phyloP scores from a whole-genome alignment of 2,329 filamentous ascomycete genomes.

The Capronia americana region DNA sequence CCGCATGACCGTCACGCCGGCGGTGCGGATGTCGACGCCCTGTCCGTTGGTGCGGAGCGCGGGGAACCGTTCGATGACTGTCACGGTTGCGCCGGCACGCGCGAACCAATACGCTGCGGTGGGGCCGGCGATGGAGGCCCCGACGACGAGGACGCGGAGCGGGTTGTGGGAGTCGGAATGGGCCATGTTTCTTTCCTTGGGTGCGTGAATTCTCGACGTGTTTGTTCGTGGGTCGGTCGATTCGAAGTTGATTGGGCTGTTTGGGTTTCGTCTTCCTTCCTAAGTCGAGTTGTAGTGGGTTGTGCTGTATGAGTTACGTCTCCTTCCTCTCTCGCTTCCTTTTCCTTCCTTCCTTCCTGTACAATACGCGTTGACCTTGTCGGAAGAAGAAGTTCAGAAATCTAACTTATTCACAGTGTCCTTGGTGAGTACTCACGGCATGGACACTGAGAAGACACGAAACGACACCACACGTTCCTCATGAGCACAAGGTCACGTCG shows the following conservation, averaged over 20 bases:
- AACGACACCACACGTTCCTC: neutral
- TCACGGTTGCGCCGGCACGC: constrained; percentile 47
- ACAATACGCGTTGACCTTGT: neutral
- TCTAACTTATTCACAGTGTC: neutral
- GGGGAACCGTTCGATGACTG: constrained; percentile 52
- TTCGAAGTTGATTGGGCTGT: too few species aligned
- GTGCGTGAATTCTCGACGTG: neutral
- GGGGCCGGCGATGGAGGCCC: constrained; percentile 50
- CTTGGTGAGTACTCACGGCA: neutral
- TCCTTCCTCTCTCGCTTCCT: neutral
- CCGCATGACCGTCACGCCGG: constrained; percentile 59
- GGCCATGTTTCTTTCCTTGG: constrained; percentile 25
- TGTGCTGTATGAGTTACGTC: neutral
- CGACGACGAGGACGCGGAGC: constrained; percentile 58
- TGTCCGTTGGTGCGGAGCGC: constrained; percentile 57
- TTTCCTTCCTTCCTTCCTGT: neutral
- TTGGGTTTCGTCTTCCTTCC: too few species aligned
- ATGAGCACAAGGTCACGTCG: neutral
- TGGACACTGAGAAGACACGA: neutral
- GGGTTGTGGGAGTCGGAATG: too few species aligned
- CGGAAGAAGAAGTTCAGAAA: neutral
- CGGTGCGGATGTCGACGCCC: constrained; percentile 62
- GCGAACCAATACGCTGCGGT: constrained; percentile 60
- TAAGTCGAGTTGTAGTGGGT: neutral
- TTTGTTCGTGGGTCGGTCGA: neutral